phyloP scores from a whole-genome alignment of 495 filamentous ascomycete species.

The Parachaetomium inaequale region DNA sequence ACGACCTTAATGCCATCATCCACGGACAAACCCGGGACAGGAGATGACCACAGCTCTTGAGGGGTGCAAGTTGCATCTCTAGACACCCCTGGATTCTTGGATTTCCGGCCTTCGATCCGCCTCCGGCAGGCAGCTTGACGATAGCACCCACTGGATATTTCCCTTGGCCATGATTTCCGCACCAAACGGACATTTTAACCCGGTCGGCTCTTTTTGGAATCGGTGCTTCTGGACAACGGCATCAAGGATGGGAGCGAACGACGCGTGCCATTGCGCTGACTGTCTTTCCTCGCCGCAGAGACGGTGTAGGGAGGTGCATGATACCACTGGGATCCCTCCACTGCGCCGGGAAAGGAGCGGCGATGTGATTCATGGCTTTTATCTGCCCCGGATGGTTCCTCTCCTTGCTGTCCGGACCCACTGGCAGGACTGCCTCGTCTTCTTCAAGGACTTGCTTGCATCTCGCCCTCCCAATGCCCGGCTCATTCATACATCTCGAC shows the following conservation, averaged over 20 bases:
- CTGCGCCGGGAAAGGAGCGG: slow-evolving; percentile 21
- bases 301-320: slow-evolving; percentile 24
- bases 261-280: slow-evolving; percentile 32
- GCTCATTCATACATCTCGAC: slow-evolving; percentile 1
- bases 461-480: slow-evolving; percentile 1
- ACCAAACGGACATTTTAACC: slow-evolving; percentile 9
- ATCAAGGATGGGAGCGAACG: slow-evolving; percentile 23
- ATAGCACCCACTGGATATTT: slow-evolving; percentile 6
- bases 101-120: neutral
- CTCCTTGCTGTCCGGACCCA: slow-evolving; percentile 35
- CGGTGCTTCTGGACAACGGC: slow-evolving; percentile 15
- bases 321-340: slow-evolving; percentile 24
- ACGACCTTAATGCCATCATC: slow-evolving; percentile 32
- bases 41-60: slow-evolving; percentile 29
- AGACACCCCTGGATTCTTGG: slow-evolving; percentile 13
- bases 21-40: slow-evolving; percentile 41
- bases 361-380: slow-evolving; percentile 16
- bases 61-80: slow-evolving; percentile 49
- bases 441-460: slow-evolving; percentile 11
- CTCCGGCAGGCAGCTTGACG: neutral
- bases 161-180: slow-evolving; percentile 3
- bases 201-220: slow-evolving; percentile 10
- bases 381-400: slow-evolving; percentile 20
- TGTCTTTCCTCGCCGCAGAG: slow-evolving; percentile 20
- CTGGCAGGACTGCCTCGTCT: slow-evolving; percentile 16